These are phyloP conservation scores for Cladorrhinum sp. DNA, from an alignment of 2,329 filamentous ascomycete genomes.

Conservation along the genomic window DNA sequence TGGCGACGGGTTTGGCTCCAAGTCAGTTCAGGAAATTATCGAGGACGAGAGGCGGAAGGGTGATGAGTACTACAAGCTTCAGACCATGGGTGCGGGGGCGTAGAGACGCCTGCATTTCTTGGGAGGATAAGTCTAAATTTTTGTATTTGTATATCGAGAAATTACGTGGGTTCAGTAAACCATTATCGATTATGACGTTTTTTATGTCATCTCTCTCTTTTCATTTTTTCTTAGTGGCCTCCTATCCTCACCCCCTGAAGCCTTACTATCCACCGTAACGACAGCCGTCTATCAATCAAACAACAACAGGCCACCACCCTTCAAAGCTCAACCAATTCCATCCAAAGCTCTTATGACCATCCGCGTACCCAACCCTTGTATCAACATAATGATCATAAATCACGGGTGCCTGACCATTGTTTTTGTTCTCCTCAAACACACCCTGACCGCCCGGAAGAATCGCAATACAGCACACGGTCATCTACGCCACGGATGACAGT, in stretches of 20 bases:
- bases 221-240: no score
- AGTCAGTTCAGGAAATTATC: conserved; percentile 30
- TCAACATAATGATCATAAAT: conserved; percentile 60
- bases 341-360: conserved; percentile 23
- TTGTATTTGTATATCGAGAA: no score
- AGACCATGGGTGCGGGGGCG: conserved; percentile 20
- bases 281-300: no score
- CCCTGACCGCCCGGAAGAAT: conserved; percentile 65
- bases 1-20: conserved; percentile 25
- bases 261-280: no score
- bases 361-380: conserved; percentile 20
- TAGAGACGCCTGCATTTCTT: no score
- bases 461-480: no score
- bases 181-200: no score
- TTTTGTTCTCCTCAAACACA: conserved; percentile 47
- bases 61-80: conserved; percentile 26
- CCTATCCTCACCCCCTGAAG: no score
- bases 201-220: no score
- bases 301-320: conserved; percentile 22
- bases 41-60: conserved; percentile 30
- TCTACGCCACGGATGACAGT: no score
- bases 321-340: conserved; percentile 23
- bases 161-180: no score
- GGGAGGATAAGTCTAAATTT: no score
- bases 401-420: conserved; percentile 46